A percentile compares a stretch with the other conserved stretches of the same genome.
These are phyloP conservation scores for Bertia moriformis DNA, from an alignment of 2,329 filamentous ascomycete species.

Conservation along the genomic window DNA sequence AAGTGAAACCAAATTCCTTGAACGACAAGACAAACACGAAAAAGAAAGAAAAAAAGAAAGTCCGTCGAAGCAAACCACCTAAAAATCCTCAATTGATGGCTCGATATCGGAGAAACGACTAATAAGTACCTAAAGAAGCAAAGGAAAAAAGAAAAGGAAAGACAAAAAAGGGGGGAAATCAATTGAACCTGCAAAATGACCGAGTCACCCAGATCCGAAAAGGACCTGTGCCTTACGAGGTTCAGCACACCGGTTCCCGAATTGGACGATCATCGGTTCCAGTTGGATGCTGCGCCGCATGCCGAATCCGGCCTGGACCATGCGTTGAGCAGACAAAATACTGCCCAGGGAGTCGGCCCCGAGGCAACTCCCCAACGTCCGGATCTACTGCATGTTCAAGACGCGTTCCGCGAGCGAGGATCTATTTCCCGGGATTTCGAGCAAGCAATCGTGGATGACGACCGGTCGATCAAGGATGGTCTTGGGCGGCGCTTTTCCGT, in stretches of 20 bases:
- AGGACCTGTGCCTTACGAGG: conserved; percentile 30
- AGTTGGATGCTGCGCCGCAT: conserved; percentile 16
- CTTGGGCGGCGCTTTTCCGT: conserved; percentile 19
- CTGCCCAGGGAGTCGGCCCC: conserved; percentile 10
- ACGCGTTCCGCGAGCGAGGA: conserved; percentile 22
- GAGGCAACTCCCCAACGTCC: conserved; percentile 30
- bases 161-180: too few species aligned
- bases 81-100: not conserved
- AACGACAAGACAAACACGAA: too few species aligned
- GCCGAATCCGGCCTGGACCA: conserved; percentile 16
- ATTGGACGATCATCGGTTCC: conserved; percentile 11
- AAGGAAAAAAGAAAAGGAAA: too few species aligned
- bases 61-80: not conserved
- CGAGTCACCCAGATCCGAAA: conserved; percentile 40
- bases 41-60: not conserved
- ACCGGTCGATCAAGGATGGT: conserved; percentile 18
- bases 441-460: conserved; percentile 40
- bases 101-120: too few species aligned
- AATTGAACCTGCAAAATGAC: too few species aligned
- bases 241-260: conserved; percentile 50
- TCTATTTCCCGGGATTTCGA: conserved; percentile 42
- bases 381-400: conserved; percentile 27
- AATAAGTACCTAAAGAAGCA: too few species aligned
- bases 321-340: not conserved
- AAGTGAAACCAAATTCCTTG: too few species aligned